phyloP scores from a whole-genome alignment of 495 filamentous ascomycete species.

The Hyphodiscus hymeniophilus region DNA sequence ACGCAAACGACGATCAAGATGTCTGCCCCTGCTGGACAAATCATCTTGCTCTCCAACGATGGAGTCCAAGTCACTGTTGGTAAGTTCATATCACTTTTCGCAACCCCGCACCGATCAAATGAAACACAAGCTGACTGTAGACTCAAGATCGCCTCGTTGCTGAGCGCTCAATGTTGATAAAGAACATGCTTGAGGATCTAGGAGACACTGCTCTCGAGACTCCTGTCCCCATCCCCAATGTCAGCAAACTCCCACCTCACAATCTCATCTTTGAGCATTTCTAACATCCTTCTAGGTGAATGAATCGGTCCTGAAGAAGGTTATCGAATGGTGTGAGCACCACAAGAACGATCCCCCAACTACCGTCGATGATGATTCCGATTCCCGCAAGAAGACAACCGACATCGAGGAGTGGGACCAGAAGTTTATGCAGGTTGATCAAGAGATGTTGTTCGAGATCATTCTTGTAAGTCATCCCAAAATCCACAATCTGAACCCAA shows the following conservation, averaged over 20 bases:
- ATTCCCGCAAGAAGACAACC: constrained; percentile 93
- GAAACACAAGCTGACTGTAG: background rate
- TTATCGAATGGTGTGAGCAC: constrained; percentile 95
- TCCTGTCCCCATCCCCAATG: constrained; percentile 81
- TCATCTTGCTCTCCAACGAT: constrained; percentile 53
- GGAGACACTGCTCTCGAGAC: constrained; percentile 58
- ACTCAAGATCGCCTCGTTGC: constrained; percentile 68
- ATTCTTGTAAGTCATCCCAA: constrained; percentile 63
- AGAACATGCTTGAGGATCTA: constrained; percentile 94
- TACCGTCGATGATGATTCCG: constrained; percentile 77
- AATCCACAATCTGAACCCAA: background rate
- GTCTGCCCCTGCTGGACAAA: constrained; percentile 24
- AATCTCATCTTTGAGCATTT: background rate
- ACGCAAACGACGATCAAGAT: constrained; percentile 19
- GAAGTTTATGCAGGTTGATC: constrained; percentile 99
- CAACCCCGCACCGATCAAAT: constrained; percentile 1
- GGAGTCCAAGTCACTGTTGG: constrained; percentile 45
- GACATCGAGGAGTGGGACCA: constrained; percentile 99
- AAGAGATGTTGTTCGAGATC: constrained; percentile 99
- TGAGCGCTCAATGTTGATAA: constrained; percentile 89
- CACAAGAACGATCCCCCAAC: constrained; percentile 80
- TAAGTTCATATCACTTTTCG: constrained; percentile 27
- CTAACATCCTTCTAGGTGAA: constrained; percentile 59
- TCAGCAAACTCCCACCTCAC: constrained; percentile 33
- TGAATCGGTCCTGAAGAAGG: constrained; percentile 86